A percentile compares a stretch with the other conserved stretches of the same genome.
Evolutionary conservation across 2,329 filamentous ascomycete genomes (phyloP).

Genomic region (Exophiala aquamarina): DNA sequence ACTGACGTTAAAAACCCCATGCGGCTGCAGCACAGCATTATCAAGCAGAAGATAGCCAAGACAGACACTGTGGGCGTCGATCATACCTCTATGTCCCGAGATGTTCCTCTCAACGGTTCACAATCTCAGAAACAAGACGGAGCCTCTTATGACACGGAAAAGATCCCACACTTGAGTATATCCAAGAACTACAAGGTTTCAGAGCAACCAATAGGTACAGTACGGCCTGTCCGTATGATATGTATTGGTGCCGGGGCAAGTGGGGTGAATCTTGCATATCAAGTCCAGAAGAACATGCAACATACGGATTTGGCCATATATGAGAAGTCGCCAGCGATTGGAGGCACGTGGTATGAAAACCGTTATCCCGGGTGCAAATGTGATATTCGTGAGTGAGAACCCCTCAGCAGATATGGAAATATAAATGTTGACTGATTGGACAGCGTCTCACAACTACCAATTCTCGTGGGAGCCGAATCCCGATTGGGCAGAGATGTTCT

Average conservation of each 20-base stretch:
- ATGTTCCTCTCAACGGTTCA: too few relatives aligned
- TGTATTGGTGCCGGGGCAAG: slow-evolving; percentile 17
- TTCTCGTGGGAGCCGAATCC: slow-evolving; percentile 43
- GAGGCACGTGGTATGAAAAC: slow-evolving; percentile 45
- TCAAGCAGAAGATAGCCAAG: too few relatives aligned
- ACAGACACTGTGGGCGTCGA: too few relatives aligned
- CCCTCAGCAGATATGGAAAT: too few relatives aligned
- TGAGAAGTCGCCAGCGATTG: slow-evolving; percentile 41
- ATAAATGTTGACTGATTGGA: too few relatives aligned
- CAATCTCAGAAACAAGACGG: too few relatives aligned
- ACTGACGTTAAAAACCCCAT: too few relatives aligned
- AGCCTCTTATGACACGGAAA: too few relatives aligned
- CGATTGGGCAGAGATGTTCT: slow-evolving; percentile 49
- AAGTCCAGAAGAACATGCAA: slow-evolving; percentile 28
- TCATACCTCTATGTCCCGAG: too few relatives aligned
- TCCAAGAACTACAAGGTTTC: neutral
- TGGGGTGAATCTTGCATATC: slow-evolving; percentile 13
- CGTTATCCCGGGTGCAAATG: slow-evolving; percentile 33
- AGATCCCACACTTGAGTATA: too few relatives aligned
- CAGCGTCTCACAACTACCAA: slow-evolving; percentile 43
- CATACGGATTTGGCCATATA: slow-evolving; percentile 40
- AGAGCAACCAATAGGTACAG: neutral
- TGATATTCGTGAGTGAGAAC: too few relatives aligned
- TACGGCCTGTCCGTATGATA: slow-evolving; percentile 16
- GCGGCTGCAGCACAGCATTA: too few relatives aligned